Percentiles rank a stretch among this genome's conserved stretches.
phyloP scores from a whole-genome alignment of 345 rosid genomes.

The Physaria fendleri region DNA sequence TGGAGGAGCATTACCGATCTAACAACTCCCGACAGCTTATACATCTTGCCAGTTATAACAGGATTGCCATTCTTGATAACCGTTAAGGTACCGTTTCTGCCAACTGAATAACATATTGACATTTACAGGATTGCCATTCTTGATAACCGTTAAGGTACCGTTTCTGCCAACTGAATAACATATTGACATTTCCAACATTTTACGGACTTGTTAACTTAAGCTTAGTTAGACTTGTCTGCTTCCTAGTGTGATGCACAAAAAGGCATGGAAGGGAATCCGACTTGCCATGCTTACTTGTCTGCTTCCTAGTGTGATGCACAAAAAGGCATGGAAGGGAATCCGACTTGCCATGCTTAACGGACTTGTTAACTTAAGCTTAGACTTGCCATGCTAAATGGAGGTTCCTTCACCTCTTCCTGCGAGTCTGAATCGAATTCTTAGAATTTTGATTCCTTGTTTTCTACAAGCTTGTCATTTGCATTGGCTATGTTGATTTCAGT shows the following conservation, averaged over 20 bases:
- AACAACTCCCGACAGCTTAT: slow-evolving; percentile 61
- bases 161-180: slow-evolving; percentile 1
- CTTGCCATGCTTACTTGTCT: too few relatives aligned
- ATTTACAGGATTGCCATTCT: slow-evolving; percentile 59
- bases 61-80: slow-evolving; percentile 58
- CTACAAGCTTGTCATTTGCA: too few relatives aligned
- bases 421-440: too few relatives aligned
- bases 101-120: background rate
- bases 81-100: slow-evolving; percentile 60
- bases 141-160: slow-evolving; percentile 78
- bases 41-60: slow-evolving; percentile 64
- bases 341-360: too few relatives aligned
- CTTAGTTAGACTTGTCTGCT: background rate
- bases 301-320: slow-evolving; percentile 55
- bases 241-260: slow-evolving; percentile 70
- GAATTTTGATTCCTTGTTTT: too few relatives aligned
- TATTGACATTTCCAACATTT: background rate
- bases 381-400: too few relatives aligned
- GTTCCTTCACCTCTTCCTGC: too few relatives aligned
- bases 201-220: background rate
- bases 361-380: background rate
- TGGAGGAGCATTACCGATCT: slow-evolving; percentile 78
- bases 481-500: too few relatives aligned
- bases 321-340: slow-evolving; percentile 92
- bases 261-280: slow-evolving; percentile 85